phyloP scores from a whole-genome alignment of 805 yeast genomes.

The Clavispora asparagi region DNA sequence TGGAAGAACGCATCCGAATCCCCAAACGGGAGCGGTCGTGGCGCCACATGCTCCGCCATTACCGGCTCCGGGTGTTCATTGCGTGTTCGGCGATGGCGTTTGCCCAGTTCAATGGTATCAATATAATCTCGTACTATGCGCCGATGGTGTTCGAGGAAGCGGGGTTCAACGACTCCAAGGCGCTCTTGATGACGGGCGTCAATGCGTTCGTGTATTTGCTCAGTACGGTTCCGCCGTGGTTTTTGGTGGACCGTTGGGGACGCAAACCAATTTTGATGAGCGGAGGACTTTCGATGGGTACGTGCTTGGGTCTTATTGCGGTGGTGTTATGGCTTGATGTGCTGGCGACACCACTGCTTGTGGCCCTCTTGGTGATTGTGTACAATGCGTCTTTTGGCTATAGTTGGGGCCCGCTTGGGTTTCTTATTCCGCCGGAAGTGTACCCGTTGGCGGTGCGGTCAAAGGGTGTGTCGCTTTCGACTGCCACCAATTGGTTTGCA shows the following conservation, averaged over 20 bases:
- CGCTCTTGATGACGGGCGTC: slow-evolving; percentile 41
- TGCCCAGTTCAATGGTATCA: slow-evolving; percentile 51
- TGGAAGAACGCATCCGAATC: slow-evolving; percentile 30
- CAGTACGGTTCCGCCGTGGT: slow-evolving; percentile 42
- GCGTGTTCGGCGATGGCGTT: slow-evolving; percentile 41
- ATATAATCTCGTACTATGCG: slow-evolving; percentile 54
- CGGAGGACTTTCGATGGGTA: slow-evolving; percentile 37
- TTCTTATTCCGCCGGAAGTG: slow-evolving; percentile 40
- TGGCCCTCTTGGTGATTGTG: slow-evolving; percentile 36
- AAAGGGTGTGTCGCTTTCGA: slow-evolving; percentile 41
- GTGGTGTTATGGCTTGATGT: slow-evolving; percentile 28
- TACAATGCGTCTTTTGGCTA: slow-evolving; percentile 42
- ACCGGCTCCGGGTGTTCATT: slow-evolving; percentile 31
- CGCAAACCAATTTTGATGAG: slow-evolving; percentile 39
- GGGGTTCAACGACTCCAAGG: slow-evolving; percentile 38
- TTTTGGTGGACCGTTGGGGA: slow-evolving; percentile 42
- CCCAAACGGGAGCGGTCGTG: slow-evolving; percentile 40
- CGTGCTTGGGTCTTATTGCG: slow-evolving; percentile 30
- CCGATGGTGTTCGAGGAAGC: slow-evolving; percentile 49
- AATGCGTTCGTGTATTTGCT: slow-evolving; percentile 35
- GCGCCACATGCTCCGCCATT: slow-evolving; percentile 36
- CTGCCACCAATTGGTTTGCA: slow-evolving; percentile 43
- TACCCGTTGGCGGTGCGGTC: slow-evolving; percentile 38
- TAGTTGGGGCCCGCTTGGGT: slow-evolving; percentile 45
- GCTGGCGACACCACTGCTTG: slow-evolving; percentile 31